Conservation (phyloP, 2,329 filamentous ascomycete species). For the Thermothelomyces thermophilus region DNA sequence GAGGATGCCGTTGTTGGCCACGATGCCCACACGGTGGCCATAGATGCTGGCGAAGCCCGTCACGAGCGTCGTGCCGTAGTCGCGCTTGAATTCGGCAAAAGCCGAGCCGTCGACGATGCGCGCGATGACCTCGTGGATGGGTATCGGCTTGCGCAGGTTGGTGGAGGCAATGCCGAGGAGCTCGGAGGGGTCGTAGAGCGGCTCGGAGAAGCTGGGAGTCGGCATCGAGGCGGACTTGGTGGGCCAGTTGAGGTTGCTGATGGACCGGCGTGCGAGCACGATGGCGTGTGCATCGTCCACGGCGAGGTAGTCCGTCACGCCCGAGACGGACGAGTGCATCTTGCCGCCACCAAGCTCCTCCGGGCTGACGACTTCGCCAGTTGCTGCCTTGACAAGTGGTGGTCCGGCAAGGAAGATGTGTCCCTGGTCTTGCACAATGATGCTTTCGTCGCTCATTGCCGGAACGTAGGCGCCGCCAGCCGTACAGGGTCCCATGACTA, state of each 20-base stretch:
- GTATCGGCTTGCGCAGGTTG: conserved; percentile 78
- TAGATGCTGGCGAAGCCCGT: conserved; percentile 89
- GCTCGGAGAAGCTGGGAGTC: conserved; percentile 55
- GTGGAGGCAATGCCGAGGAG: conserved; percentile 84
- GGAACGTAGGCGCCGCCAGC: conserved; percentile 94
- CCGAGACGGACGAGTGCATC: conserved; percentile 83
- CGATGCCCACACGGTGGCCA: conserved; percentile 82
- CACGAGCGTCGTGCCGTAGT: conserved; percentile 82
- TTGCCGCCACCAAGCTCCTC: conserved; percentile 88
- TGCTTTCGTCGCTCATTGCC: conserved; percentile 94
- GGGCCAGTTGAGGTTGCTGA: conserved; percentile 88
- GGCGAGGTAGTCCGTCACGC: conserved; percentile 91
- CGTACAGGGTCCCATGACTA: conserved; percentile 97
- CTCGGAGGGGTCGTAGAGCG: conserved; percentile 72
- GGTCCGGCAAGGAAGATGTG: conserved; percentile 95
- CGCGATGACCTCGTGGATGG: conserved; percentile 84
- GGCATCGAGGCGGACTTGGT: conserved; percentile 34
- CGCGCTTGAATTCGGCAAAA: conserved; percentile 90
- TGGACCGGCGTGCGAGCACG: conserved; percentile 72
- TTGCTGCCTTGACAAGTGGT: conserved; percentile 91
- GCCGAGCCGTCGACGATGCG: conserved; percentile 85
- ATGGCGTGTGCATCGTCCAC: conserved; percentile 91
- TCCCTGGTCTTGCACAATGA: conserved; percentile 93
- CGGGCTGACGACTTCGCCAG: conserved; percentile 82
- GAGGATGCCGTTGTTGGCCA: conserved; percentile 94